These are phyloP conservation scores for Claviceps sp. DNA, from an alignment of 2,329 filamentous ascomycete genomes.

Conservation along the genomic window DNA sequence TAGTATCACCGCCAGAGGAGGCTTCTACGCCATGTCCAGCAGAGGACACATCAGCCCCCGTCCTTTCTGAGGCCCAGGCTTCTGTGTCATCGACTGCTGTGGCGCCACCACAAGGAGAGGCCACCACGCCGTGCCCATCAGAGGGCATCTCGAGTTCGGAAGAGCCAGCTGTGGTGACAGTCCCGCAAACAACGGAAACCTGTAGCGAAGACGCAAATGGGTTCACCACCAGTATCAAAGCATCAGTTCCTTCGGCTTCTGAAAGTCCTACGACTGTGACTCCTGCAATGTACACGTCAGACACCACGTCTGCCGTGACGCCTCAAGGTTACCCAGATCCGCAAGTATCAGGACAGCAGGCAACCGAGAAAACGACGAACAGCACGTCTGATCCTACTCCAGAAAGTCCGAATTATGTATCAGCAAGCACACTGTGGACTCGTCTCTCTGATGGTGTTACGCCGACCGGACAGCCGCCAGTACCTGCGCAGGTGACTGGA, in stretches of 20 bases:
- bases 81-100: not conserved
- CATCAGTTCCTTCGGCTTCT: not conserved
- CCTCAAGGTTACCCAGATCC: constrained; percentile 2
- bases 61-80: not conserved
- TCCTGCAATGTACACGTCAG: constrained; percentile 2
- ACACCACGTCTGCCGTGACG: not conserved
- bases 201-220: not conserved
- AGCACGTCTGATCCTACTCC: constrained; percentile 5
- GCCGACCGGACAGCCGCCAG: constrained; percentile 10
- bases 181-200: constrained; percentile 1
- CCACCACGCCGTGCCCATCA: constrained; percentile 2
- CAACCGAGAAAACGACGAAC: constrained; percentile 5
- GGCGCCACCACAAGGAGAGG: not conserved
- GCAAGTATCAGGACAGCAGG: constrained; percentile 1
- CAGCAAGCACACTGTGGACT: constrained; percentile 13
- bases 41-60: not conserved
- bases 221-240: not conserved
- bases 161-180: not conserved
- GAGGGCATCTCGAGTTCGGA: not conserved
- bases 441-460: constrained; percentile 9
- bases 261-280: not conserved
- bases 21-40: no score
- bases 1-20: no score
- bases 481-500: constrained; percentile 15
- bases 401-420: constrained; percentile 6